phyloP scores from a whole-genome alignment of 768 basidiomycete genomes.

The Coprinopsis strossmayeri region DNA sequence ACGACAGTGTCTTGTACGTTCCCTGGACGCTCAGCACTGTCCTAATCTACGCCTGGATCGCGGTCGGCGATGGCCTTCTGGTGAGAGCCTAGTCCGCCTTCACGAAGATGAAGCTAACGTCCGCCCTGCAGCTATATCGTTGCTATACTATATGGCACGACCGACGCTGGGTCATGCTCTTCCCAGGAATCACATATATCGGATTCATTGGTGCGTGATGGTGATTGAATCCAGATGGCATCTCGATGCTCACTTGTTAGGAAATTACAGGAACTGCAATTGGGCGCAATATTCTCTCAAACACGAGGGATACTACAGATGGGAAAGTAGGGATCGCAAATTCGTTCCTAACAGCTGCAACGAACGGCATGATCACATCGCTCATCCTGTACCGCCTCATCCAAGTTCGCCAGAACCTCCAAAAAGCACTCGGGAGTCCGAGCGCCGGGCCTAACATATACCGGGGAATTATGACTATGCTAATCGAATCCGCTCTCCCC shows the following conservation, averaged over 20 bases:
- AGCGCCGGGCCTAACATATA: neutral
- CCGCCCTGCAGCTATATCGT: neutral
- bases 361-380: too few relatives aligned
- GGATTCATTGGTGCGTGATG: neutral
- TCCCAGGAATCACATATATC: neutral
- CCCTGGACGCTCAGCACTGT: too few relatives aligned
- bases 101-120: too few relatives aligned
- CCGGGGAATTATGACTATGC: neutral
- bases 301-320: too few relatives aligned
- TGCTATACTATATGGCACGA: neutral
- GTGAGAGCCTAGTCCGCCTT: too few relatives aligned
- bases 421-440: neutral
- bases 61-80: too few relatives aligned
- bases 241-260: neutral
- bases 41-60: too few relatives aligned
- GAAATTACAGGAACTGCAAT: neutral
- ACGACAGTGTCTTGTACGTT: too few relatives aligned
- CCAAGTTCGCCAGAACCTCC: neutral
- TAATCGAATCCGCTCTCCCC: neutral
- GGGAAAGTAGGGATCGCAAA: too few relatives aligned
- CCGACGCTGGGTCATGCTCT: neutral
- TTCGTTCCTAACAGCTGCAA: too few relatives aligned
- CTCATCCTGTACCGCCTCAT: neutral
- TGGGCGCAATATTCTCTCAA: neutral
- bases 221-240: neutral